A percentile compares a stretch with the other conserved stretches of the same genome.
Conservation (phyloP, 305 asterid genomes). For the Fraxinus sp. region DNA sequence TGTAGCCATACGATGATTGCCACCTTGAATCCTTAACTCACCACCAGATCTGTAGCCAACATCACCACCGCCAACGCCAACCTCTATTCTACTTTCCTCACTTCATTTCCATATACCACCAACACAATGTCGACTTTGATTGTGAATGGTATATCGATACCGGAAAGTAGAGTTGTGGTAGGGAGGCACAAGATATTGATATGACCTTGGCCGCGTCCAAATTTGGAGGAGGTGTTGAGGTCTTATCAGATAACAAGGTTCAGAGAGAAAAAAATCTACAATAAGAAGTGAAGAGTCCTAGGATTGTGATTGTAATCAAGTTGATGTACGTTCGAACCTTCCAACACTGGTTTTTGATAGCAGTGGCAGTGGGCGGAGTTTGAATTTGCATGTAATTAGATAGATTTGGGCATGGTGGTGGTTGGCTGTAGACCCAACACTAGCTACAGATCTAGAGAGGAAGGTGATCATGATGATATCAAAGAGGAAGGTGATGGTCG, state of each 20-base stretch:
- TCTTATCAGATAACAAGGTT: constrained; percentile 74
- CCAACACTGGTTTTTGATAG: constrained; percentile 24
- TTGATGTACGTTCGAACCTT: constrained; percentile 88
- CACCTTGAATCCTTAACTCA: neutral
- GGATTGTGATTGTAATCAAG: constrained; percentile 66
- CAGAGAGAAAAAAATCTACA: constrained; percentile 77
- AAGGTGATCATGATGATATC: neutral
- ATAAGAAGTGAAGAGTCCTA: constrained; percentile 71
- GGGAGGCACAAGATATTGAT: constrained; percentile 89
- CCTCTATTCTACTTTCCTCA: constrained; percentile 37
- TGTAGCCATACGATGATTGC: neutral
- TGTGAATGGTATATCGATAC: constrained; percentile 30
- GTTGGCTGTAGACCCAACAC: neutral
- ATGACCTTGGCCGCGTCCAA: constrained; percentile 18
- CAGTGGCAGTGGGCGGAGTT: neutral
- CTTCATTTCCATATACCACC: constrained; percentile 18
- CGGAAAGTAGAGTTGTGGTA: constrained; percentile 67
- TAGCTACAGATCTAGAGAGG: neutral
- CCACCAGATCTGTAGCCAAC: too few relatives aligned
- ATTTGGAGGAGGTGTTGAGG: constrained; percentile 79
- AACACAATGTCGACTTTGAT: constrained; percentile 22
- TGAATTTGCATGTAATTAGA: neutral
- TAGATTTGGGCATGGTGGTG: neutral
- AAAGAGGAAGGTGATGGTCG: neutral
- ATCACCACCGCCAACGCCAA: neutral